A percentile compares a stretch with the other conserved stretches of the same genome.
Evolutionary conservation across 257 asterid genomes (phyloP).

Genomic region (Vinca minor): DNA sequence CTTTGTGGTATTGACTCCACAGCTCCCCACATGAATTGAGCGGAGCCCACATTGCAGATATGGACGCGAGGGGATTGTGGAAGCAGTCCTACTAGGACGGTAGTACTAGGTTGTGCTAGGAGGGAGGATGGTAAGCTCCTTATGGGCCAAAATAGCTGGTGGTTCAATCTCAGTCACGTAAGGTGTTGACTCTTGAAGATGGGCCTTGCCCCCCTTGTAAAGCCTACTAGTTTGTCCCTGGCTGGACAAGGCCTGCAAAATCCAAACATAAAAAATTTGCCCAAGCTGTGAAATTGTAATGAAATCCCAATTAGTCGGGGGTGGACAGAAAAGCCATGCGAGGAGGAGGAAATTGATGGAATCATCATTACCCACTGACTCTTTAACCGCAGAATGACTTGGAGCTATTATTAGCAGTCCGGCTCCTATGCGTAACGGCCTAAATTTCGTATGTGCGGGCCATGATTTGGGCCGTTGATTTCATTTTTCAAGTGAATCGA

Average conservation of each 20-base stretch:
- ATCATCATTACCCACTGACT: conserved; percentile 10
- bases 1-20: too few relatives aligned
- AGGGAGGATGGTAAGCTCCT: neutral
- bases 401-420: conserved; percentile 13
- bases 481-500: too few relatives aligned
- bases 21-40: too few relatives aligned
- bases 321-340: conserved; percentile 6
- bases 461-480: too few relatives aligned
- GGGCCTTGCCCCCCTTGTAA: neutral
- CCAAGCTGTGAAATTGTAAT: neutral
- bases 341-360: conserved; percentile 12
- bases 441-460: too few relatives aligned
- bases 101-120: too few relatives aligned
- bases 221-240: neutral
- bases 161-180: neutral
- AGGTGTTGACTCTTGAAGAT: neutral
- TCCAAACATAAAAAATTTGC: neutral
- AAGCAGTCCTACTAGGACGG: too few relatives aligned
- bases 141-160: conserved; percentile 1
- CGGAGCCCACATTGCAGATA: too few relatives aligned
- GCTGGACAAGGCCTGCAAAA: neutral
- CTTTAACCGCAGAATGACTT: conserved; percentile 10
- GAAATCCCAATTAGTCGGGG: conserved; percentile 1
- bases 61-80: too few relatives aligned
- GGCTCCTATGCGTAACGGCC: too few relatives aligned